Base-by-base conservation (phyloP, 192 early-diverging fungal genomes). In the Thoreauomyces humboldtii region DNA sequence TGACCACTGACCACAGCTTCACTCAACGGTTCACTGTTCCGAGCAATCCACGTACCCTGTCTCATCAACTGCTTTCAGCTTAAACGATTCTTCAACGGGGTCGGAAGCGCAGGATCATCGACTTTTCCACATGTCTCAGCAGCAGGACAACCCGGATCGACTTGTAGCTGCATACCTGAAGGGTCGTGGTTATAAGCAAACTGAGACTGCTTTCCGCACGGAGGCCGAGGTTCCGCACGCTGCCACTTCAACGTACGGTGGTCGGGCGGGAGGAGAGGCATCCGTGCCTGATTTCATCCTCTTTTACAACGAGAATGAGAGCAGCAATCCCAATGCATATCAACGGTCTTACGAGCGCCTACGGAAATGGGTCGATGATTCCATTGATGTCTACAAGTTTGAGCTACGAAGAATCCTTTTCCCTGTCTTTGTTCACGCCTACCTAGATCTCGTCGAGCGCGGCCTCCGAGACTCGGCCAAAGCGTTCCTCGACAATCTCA, bases 391-490 rank as follows among this genome's bases (percentile, higher is more conserved):
- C 62, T 99, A 93, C 83, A 92, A 89, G 83, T 77, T 88, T 46
- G 95, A 97, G 79, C 79, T 98, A 22, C 81, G 85, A 35, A 77
- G 86, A 7, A 83, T 92, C 1, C 77, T 96, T 7, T 97, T 87
- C 68, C 96, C 96, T 6, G 73, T 96, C 4, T 99, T 96, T 76
- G 91, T 93, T 5, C 89, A 97, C 75, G 76, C 86, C 24, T 97
- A 92, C 77, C 75, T 99, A 56, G 91, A 95, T 68, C 79, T 98
- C 52, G 83, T 93, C 4, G 65, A 45, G 11, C 84, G 86, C 59
- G 76, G 75, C 29, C 76, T 88, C 80, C 48, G 80, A 61, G 63
- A 70, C 11, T 68, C 77, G 65, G 91, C 89, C 21, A 77, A 75
- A 27, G 54, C 83, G 24, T 93, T 99, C 65, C 83, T 95, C 72